Base-by-base conservation (phyloP, 2,329 filamentous ascomycete genomes). In the Amphichorda felina region DNA sequence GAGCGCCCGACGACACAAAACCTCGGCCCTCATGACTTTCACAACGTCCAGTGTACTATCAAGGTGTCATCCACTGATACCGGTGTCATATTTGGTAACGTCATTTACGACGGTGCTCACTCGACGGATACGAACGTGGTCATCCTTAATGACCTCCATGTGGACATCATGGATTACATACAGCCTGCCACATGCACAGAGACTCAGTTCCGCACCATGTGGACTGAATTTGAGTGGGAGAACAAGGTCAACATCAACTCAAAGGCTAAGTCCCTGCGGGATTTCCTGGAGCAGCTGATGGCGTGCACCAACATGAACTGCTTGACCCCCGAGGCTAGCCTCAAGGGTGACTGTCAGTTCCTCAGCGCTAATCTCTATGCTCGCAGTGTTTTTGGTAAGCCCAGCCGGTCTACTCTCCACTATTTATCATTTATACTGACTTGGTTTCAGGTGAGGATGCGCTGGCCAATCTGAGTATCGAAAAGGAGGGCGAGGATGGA, bases 181-280 rank as follows among this genome's bases (percentile, higher is more conserved):
- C 89, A 96, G 56, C 91, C 91, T 2, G 89, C 89, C 6, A 80
- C 87, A 13, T 98, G 91, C 69, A 91, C 86, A 4, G 91, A 98
- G 68, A 95, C 89, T 9, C 87, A 96, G 53, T 98, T 98, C 79
- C 78, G 91, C 40, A 94, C 86, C n/a, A 98, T 98, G 91, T 98
- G 91, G 91, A 98, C 91, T 26, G 91, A 98, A 56, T 98, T 98
- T 47, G 91, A 98, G 57, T 98, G 91, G 91, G 91, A 98, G 70
- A 98, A 98, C 67, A 98, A 98, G 74, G 89, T 98, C 60, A 98
- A 98, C 65, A 96, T 98, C 65, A 95, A 95, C 63, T 93, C 85
- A 44, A 96, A 95, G 70, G 86, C 85, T 46, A 94, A 89, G 67
- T 82, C 76, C 19, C 69, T 98, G 41, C 77, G 89, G 34, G 86